Base-by-base conservation (phyloP, 2,329 filamentous ascomycete genomes). In the Arthrobotrys sphaeroides region DNA sequence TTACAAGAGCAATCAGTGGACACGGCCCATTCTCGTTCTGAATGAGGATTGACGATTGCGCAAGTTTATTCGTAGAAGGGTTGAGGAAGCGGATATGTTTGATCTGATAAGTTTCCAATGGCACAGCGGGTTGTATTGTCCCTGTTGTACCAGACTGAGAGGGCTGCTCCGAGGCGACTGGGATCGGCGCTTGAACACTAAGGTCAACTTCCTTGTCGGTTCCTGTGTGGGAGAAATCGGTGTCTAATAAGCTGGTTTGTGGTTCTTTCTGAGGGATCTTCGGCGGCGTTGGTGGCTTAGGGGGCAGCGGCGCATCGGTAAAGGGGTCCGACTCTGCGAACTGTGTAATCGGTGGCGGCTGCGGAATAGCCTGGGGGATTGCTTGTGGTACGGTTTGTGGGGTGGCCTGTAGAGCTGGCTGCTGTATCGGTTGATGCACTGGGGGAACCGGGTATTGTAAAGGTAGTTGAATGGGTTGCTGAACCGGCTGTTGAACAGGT, bases 1-100 rank as follows among this genome's bases (percentile, higher is more conserved):
- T 99, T 72, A 98, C 94, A 3, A 99, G 85, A 1, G 95, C 95
- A 24, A 99, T 88, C 12, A 99, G 84, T 0, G 95, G 95, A 82
- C 95, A 99, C 0, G 95, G 95, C 0, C 95, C 95, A 80, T 99
- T 99, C 68, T 90, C 89, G 79, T 97, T 98, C 81, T 99, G 94
- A 2, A 96, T 89, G 42, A 98, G 84, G 67, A 98, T 93, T 0
- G 95, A 94, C 0, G 93, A 94, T n/a, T 87, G 86, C 45, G 92
- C 87, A 38, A 92, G 85, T 62, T 88, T 88, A n/a, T 87, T 85
- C 0, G 85, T 75, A 4, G 81, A 87, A 1, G 85, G 83, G 81
- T 97, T 92, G 73, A 89, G 85, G 94, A 94, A 98, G 75, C 88
- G 89, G 77, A 98, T 90, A 74, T 94, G 93, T 81, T 97, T 96